A percentile compares a stretch with the other conserved stretches of the same genome.
Conservation (phyloP, 805 yeast genomes). For the Yarrowia sp. region DNA sequence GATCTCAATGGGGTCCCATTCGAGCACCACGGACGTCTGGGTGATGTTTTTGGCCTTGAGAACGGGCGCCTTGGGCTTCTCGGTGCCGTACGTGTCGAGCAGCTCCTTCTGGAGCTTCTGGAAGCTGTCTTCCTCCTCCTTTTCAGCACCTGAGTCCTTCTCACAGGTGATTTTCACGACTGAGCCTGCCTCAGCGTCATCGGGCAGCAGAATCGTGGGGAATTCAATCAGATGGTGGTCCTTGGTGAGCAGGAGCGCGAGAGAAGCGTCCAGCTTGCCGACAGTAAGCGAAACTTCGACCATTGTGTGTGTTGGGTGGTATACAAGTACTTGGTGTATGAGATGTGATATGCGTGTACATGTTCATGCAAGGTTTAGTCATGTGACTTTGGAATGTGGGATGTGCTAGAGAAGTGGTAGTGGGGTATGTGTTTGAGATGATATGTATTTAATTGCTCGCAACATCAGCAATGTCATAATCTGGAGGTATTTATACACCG, state of each 20-base stretch:
- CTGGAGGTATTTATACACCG: background rate
- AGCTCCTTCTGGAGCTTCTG: conserved; percentile 74
- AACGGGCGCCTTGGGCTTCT: conserved; percentile 73
- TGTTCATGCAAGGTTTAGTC: conserved; percentile 11
- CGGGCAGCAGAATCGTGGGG: conserved; percentile 92
- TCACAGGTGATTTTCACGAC: conserved; percentile 86
- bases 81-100: conserved; percentile 70
- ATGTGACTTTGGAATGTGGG: background rate
- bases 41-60: conserved; percentile 79
- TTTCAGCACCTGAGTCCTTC: conserved; percentile 72
- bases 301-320: conserved; percentile 53
- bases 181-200: conserved; percentile 90
- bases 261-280: conserved; percentile 93
- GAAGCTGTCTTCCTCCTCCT: conserved; percentile 64
- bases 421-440: no score
- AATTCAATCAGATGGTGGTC: conserved; percentile 95
- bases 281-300: conserved; percentile 93
- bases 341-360: conserved; percentile 21
- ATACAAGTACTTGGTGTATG: background rate
- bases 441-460: background rate
- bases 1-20: conserved; percentile 86
- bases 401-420: no score
- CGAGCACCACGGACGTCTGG: conserved; percentile 92
- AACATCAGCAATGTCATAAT: background rate
- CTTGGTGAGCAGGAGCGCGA: conserved; percentile 86